Conservation (phyloP, 108 stramenopile genomes). For the Nannochloropsis salina region DNA sequence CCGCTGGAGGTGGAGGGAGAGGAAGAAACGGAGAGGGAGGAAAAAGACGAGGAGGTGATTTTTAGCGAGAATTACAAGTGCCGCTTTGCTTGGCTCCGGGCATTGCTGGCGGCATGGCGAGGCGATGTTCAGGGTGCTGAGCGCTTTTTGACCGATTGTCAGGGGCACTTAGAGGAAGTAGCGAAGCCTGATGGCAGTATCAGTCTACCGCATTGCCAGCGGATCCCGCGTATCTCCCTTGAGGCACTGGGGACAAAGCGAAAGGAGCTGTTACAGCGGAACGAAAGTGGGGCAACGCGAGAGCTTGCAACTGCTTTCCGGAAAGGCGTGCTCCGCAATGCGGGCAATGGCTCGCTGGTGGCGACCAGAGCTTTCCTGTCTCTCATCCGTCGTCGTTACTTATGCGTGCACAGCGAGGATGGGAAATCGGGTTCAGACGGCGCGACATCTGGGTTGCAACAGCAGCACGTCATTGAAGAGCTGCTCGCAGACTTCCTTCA, state of each 20-base stretch:
- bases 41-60: not conserved
- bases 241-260: not conserved
- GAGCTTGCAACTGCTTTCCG: not conserved
- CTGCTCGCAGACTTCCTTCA: not conserved
- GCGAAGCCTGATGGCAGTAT: not conserved
- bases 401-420: not conserved
- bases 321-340: not conserved
- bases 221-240: not conserved
- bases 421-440: not conserved
- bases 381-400: not conserved
- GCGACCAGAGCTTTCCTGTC: not conserved
- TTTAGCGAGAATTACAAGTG: not conserved
- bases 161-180: not conserved
- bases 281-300: not conserved
- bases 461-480: not conserved
- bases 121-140: not conserved
- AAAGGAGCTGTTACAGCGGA: slow-evolving; percentile 2
- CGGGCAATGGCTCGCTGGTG: not conserved
- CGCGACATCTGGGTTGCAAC: not conserved
- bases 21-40: not conserved
- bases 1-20: not conserved
- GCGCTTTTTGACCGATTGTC: not conserved
- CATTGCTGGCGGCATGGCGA: slow-evolving; percentile 19
- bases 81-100: not conserved
- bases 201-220: not conserved